Base-by-base conservation (phyloP, 2,329 filamentous ascomycete genomes). In the Apiospora hydei region DNA sequence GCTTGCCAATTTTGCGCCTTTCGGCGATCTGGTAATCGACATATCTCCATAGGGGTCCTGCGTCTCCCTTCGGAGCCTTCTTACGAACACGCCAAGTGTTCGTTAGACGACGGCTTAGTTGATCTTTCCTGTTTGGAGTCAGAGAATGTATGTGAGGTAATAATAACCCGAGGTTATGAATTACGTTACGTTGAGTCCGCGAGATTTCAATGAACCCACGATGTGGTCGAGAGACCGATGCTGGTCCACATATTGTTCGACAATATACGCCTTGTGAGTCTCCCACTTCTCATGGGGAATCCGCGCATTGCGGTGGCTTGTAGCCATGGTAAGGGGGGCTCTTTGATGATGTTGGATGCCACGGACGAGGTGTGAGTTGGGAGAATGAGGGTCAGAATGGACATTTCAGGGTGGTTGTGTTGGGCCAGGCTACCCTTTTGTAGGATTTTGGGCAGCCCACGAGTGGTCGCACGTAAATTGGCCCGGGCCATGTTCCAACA, bases 261-360 rank as follows among this genome's bases (percentile, higher is more conserved):
- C 21, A 10, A 67, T 67, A 3, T 43, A 18, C 5, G 13, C 1
- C 21, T 46, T 67, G 11, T 46, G 64, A 3, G 6, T n/a, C 5
- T 67, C 64, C 64, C 64, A 67, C 13, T 44, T 46, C 64, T 67
- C n/a, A 43, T 67, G 21, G 38, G 64, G 24, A 30, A 57, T 57
- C 24, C 51, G 51, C n/a, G 64, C 21, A 16, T 11, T 41, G 2
- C 41, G 64, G n/a, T 10, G 16, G 13, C 11, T 44, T 1, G 38
- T 38, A 38, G 38, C 38, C 38, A 38, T 38, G 4, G 8, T 38
- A 38, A 38, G 38, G 38, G 4, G 38, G 38, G n/a, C 8, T 4
- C 4, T 38, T 38, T 38, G 38, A 38, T 38, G 38, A 38, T 38
- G 38, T 38, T 38, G 38, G 8, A 38, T 8, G 38, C 8, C 8